Conservation (phyloP, 257 asterid genomes). For the Gardenia jasminoides region DNA sequence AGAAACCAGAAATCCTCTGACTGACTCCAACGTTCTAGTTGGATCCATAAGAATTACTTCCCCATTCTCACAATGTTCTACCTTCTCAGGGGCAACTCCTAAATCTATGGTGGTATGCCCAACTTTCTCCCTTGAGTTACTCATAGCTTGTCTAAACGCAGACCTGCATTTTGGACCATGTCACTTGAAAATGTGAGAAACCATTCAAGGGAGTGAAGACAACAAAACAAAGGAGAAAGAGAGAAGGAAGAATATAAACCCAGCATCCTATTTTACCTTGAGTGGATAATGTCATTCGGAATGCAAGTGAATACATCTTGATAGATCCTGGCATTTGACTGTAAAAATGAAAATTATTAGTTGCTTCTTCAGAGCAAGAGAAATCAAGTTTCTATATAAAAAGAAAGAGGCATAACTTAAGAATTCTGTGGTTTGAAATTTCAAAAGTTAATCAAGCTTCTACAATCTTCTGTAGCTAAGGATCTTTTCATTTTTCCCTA, state of each 20-base stretch:
- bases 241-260: background rate
- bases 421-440: too few species aligned
- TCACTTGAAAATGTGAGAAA: background rate
- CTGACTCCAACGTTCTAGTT: slow-evolving; percentile 41
- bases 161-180: slow-evolving; percentile 42
- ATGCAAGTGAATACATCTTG: slow-evolving; percentile 83
- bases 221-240: background rate
- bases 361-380: background rate
- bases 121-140: slow-evolving; percentile 70
- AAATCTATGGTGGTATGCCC: slow-evolving; percentile 83
- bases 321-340: slow-evolving; percentile 77
- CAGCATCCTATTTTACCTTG: slow-evolving; percentile 49
- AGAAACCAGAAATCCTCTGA: slow-evolving; percentile 75
- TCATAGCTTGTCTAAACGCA: slow-evolving; percentile 74
- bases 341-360: slow-evolving; percentile 17
- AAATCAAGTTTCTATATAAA: background rate
- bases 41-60: slow-evolving; percentile 38
- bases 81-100: slow-evolving; percentile 74
- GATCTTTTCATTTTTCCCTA: background rate
- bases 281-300: slow-evolving; percentile 76
- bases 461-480: background rate
- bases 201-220: background rate
- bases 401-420: background rate
- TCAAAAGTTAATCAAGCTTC: background rate
- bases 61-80: slow-evolving; percentile 46